Percentiles rank a stretch among this genome's conserved stretches.
Conservation (phyloP, 2,329 filamentous ascomycete species). For the Epichloe bromicola region DNA sequence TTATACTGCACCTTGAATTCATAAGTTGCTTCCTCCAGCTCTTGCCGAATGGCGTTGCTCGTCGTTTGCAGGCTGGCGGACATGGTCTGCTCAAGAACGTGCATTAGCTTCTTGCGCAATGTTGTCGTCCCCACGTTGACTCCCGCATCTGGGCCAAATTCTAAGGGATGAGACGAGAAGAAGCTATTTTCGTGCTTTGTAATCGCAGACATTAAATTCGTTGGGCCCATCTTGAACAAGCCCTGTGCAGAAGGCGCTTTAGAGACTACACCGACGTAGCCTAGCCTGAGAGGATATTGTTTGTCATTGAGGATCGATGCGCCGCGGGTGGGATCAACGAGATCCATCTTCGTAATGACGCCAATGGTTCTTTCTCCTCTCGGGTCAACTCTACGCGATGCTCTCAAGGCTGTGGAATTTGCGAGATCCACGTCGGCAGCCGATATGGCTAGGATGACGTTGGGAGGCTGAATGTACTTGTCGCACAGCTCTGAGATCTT, state of each 20-base stretch:
- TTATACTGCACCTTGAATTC: slow-evolving; percentile 99
- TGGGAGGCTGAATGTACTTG: slow-evolving; percentile 93
- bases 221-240: slow-evolving; percentile 71
- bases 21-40: slow-evolving; percentile 92
- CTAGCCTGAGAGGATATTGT: slow-evolving; percentile 88
- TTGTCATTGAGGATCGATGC: slow-evolving; percentile 68
- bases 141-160: slow-evolving; percentile 63
- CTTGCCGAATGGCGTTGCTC: slow-evolving; percentile 82
- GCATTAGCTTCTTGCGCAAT: slow-evolving; percentile 90
- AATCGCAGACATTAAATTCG: slow-evolving; percentile 70
- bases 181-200: slow-evolving; percentile 77
- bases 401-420: slow-evolving; percentile 84
- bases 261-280: slow-evolving; percentile 91
- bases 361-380: slow-evolving; percentile 92
- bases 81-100: slow-evolving; percentile 94
- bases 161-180: slow-evolving; percentile 69
- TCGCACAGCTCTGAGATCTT: slow-evolving; percentile 95
- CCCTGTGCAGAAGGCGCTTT: slow-evolving; percentile 57
- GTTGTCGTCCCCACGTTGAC: slow-evolving; percentile 73
- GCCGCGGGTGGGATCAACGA: slow-evolving; percentile 75
- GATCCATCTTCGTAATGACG: slow-evolving; percentile 98
- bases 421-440: slow-evolving; percentile 94
- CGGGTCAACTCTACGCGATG: slow-evolving; percentile 84
- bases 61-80: slow-evolving; percentile 80
- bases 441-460: slow-evolving; percentile 93